These are phyloP conservation scores for Pleodorina starrii DNA, from an alignment of 139 green algal species.

Conservation along the genomic window DNA sequence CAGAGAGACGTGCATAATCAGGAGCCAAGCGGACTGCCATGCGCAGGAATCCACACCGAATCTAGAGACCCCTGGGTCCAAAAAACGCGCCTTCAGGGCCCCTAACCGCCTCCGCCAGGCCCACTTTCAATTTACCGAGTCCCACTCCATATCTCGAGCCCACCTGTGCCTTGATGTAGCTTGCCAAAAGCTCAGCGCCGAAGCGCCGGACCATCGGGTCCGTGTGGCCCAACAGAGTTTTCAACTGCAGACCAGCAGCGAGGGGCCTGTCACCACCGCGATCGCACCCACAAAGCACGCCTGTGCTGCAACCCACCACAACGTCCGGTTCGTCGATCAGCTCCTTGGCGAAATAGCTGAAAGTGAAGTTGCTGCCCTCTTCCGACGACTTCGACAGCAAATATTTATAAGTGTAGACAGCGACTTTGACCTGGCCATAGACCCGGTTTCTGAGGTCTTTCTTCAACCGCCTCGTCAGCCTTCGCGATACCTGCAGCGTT, in stretches of 20 bases:
- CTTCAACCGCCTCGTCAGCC: conserved; percentile 66
- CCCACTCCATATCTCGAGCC: too few species aligned
- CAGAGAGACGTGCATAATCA: too few species aligned
- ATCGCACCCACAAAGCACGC: too few species aligned
- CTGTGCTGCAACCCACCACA: conserved; percentile 64
- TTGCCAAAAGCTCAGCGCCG: conserved; percentile 48
- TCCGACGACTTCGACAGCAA: conserved; percentile 57
- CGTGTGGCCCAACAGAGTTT: conserved; percentile 55
- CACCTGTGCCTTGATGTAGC: conserved; percentile 51
- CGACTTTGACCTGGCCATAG: conserved; percentile 68
- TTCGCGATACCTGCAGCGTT: conserved; percentile 64
- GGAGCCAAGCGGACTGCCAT: too few species aligned
- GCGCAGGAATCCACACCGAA: too few species aligned
- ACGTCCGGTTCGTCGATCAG: conserved; percentile 65
- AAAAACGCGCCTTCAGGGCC: too few species aligned
- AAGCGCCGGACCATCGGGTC: conserved; percentile 45
- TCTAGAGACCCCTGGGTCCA: too few species aligned
- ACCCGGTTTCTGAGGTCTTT: conserved; percentile 44
- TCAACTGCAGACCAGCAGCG: conserved; percentile 51
- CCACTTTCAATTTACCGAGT: too few species aligned
- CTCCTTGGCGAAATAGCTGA: conserved; percentile 69
- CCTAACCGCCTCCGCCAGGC: too few species aligned
- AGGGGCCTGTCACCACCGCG: neutral
- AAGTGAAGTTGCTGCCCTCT: conserved; percentile 65
- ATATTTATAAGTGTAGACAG: conserved; percentile 67